A percentile compares a stretch with the other conserved stretches of the same genome.
phyloP scores from a whole-genome alignment of 108 stramenopile species.

The Pseudonitzschia pungens region DNA sequence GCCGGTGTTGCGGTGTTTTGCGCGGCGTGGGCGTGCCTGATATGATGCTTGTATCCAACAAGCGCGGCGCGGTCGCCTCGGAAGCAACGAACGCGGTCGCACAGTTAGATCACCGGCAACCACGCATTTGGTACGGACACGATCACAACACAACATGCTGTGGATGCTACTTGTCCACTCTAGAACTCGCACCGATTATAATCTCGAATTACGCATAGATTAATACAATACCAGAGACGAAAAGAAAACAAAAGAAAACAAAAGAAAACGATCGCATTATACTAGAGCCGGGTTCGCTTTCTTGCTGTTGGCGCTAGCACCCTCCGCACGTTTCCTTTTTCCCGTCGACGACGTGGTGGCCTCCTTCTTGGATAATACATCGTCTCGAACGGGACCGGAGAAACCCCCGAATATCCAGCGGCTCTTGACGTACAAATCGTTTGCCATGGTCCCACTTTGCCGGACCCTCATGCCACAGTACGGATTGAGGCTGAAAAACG shows the following conservation, averaged over 20 bases:
- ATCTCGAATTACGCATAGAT: neutral
- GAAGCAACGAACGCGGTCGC: no score
- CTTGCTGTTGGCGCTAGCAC: constrained; percentile 32
- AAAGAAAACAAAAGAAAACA: neutral
- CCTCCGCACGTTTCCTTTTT: constrained; percentile 11
- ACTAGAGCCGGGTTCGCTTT: constrained; percentile 55
- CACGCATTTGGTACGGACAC: no score
- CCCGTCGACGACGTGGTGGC: neutral
- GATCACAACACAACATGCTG: no score
- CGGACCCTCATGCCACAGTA: constrained; percentile 74
- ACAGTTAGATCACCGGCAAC: no score
- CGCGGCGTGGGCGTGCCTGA: no score
- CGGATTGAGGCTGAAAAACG: constrained; percentile 80
- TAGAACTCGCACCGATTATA: no score
- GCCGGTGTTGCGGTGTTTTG: no score
- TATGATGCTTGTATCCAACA: no score
- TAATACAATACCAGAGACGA: neutral
- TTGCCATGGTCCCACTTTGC: constrained; percentile 90
- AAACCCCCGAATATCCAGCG: constrained; percentile 83
- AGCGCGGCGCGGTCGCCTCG: no score
- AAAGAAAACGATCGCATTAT: constrained; percentile 13
- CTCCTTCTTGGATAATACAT: constrained; percentile 15
- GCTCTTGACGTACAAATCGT: constrained; percentile 87
- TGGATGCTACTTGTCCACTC: no score
- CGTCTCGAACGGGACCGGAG: constrained; percentile 23